Percentiles rank a stretch among this genome's conserved stretches.
Evolutionary conservation across 306 rosid genomes (phyloP).

Genomic region (Mimosa pudica): DNA sequence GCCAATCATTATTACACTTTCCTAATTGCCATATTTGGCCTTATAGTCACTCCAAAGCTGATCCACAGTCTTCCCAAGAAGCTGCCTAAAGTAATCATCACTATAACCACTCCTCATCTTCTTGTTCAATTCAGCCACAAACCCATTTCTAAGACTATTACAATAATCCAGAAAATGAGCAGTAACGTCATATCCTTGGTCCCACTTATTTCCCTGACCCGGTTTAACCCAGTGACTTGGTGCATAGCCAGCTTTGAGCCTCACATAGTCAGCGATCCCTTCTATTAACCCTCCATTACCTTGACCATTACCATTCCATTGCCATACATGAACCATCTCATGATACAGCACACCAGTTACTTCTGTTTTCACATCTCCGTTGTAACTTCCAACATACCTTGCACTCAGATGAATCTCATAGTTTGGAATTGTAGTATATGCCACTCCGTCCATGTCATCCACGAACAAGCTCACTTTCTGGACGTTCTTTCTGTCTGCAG

Average conservation of each 20-base stretch:
- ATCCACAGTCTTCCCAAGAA: no score
- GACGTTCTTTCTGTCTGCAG: conserved; percentile 30
- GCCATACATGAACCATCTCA: conserved; percentile 45
- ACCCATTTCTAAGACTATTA: no score
- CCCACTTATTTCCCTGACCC: no score
- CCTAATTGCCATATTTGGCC: no score
- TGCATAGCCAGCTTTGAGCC: conserved; percentile 43
- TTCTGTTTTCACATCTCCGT: conserved; percentile 29
- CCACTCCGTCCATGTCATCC: conserved; percentile 36
- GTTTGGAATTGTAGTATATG: conserved; percentile 26
- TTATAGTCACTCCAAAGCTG: no score
- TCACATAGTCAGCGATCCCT: conserved; percentile 53
- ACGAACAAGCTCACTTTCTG: conserved; percentile 34
- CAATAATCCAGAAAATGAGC: no score
- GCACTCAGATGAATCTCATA: conserved; percentile 38
- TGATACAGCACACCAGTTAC: conserved; percentile 44
- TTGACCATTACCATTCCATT: conserved; percentile 35
- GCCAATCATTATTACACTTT: no score
- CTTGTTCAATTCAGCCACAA: no score
- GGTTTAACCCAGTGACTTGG: conserved; percentile 44
- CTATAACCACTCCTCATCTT: no score
- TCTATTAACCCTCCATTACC: conserved; percentile 24
- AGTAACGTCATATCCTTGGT: no score
- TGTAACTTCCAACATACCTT: conserved; percentile 18
- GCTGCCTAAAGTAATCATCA: no score